Percentiles rank a stretch among this genome's conserved stretches.
Conservation (phyloP, 352 stramenopile genomes). For the Globisporangium viniferum region DNA sequence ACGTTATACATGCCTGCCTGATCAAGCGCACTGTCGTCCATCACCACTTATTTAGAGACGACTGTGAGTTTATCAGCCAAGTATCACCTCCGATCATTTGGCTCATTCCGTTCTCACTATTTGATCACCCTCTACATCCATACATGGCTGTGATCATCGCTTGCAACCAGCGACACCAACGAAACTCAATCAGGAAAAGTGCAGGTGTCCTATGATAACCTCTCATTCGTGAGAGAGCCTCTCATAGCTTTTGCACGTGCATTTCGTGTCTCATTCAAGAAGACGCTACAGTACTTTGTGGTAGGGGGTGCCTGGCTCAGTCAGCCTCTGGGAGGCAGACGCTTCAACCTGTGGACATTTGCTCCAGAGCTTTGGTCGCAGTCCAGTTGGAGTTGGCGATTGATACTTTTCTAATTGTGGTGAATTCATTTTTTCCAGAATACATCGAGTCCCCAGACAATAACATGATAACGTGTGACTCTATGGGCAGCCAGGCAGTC, state of each 20-base stretch:
- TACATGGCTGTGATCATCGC: neutral
- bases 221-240: neutral
- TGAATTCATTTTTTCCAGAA: neutral
- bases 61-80: neutral
- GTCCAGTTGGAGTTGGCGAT: neutral
- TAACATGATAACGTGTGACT: neutral
- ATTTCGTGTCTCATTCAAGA: neutral
- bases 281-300: neutral
- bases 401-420: neutral
- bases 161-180: neutral
- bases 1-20: neutral
- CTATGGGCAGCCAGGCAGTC: neutral
- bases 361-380: neutral
- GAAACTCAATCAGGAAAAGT: neutral
- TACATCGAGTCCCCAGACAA: neutral
- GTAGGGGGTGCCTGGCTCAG: neutral
- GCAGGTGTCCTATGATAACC: neutral
- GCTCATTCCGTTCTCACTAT: neutral
- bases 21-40: neutral
- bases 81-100: neutral
- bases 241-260: neutral
- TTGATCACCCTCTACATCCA: neutral
- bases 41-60: neutral
- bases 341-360: neutral
- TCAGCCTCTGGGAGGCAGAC: neutral